Percentiles rank a stretch among this genome's conserved stretches.
Conservation (phyloP, 371 early-diverging fungal genomes). For the Parasitella parasitica region DNA sequence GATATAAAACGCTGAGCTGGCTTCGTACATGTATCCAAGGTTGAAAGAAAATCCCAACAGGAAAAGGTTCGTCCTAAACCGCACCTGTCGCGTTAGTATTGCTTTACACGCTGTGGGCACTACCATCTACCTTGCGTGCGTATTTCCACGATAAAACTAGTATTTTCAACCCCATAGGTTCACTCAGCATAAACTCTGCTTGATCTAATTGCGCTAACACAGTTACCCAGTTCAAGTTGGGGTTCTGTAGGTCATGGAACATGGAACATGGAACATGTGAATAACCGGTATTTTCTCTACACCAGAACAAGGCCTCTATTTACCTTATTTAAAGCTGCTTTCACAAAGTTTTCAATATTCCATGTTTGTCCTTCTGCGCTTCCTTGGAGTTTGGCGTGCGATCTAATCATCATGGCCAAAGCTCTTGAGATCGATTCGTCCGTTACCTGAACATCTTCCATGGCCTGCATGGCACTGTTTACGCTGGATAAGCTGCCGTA, state of each 20-base stretch:
- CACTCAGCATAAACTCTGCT: conserved; percentile 61
- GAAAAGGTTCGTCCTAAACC: conserved; percentile 55
- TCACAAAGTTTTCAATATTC: conserved; percentile 38
- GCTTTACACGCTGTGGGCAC: no score
- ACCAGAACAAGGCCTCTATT: no score
- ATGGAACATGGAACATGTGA: no score
- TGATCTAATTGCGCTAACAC: conserved; percentile 67
- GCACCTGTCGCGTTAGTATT: no score
- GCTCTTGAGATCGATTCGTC: conserved; percentile 37
- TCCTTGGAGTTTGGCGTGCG: conserved; percentile 29
- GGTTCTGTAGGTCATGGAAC: no score
- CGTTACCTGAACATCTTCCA: conserved; percentile 28
- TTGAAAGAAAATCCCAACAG: conserved; percentile 67
- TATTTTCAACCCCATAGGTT: conserved; percentile 60
- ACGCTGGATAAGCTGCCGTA: conserved; percentile 25
- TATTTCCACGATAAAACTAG: conserved; percentile 62
- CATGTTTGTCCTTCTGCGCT: conserved; percentile 31
- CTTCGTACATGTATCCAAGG: conserved; percentile 74
- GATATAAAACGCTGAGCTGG: conserved; percentile 72
- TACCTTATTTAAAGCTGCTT: conserved; percentile 35
- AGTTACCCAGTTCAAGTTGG: conserved; percentile 59
- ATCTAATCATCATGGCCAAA: conserved; percentile 33
- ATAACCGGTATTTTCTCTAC: no score
- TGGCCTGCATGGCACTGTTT: conserved; percentile 33
- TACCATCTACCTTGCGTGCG: conserved; percentile 53